These are phyloP conservation scores for Prunus campanulata DNA, from an alignment of 306 rosid genomes.

Conservation along the genomic window DNA sequence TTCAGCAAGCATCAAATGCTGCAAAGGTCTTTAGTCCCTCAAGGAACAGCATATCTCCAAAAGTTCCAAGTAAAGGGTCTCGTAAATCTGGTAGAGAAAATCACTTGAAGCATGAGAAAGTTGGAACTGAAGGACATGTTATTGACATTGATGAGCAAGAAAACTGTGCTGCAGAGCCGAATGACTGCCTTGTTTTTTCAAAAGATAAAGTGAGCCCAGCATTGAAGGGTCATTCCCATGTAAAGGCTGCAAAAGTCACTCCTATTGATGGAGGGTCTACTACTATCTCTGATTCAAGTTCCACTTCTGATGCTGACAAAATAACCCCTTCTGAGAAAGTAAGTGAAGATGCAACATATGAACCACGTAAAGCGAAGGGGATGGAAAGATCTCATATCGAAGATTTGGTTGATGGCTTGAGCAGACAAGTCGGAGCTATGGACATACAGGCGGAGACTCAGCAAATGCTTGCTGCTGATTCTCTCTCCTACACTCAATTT, in stretches of 20 bases:
- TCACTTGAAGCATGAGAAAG: constrained; percentile 17
- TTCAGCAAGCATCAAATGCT: constrained; percentile 38
- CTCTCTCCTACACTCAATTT: constrained; percentile 30
- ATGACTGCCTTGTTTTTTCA: background rate
- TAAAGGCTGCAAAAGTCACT: constrained; percentile 12
- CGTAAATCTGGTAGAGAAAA: constrained; percentile 25
- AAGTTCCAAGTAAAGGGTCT: constrained; percentile 18
- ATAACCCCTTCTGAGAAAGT: background rate
- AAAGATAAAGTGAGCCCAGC: constrained; percentile 11
- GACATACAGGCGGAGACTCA: constrained; percentile 31
- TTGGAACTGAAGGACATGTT: constrained; percentile 20
- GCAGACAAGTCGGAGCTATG: constrained; percentile 43
- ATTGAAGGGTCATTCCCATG: constrained; percentile 3
- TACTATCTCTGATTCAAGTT: constrained; percentile 7
- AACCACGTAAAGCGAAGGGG: constrained; percentile 1
- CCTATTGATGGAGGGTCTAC: constrained; percentile 9
- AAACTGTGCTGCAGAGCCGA: background rate
- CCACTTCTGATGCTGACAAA: constrained; percentile 2
- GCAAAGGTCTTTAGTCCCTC: constrained; percentile 27
- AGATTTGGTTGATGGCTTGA: constrained; percentile 44
- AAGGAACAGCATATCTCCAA: constrained; percentile 29
- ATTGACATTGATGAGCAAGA: constrained; percentile 21
- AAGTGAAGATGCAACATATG: constrained; percentile 6
- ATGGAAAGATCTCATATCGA: constrained; percentile 29
- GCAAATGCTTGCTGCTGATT: constrained; percentile 21